phyloP scores from a whole-genome alignment of 2,329 filamentous ascomycete species.

The Tricladium varicosporioides region DNA sequence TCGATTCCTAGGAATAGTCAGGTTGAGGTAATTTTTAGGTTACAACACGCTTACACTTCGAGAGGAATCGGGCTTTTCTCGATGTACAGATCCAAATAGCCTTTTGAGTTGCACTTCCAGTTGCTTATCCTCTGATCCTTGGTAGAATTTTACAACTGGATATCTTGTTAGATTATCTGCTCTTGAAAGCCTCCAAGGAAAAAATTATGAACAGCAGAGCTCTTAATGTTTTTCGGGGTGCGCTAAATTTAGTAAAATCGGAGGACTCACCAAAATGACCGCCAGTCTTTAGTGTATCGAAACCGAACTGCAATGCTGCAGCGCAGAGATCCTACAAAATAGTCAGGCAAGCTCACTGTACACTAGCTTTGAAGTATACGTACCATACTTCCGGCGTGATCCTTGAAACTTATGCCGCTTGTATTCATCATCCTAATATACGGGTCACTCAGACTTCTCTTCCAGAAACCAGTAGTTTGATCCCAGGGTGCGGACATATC shows the following conservation, averaged over 20 bases:
- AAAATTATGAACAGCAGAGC: neutral
- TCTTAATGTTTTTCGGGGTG: neutral
- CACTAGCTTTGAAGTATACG: slow-evolving; percentile 32
- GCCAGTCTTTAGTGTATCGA: slow-evolving; percentile 75
- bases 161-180: neutral
- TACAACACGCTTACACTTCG: slow-evolving; percentile 61
- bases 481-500: slow-evolving; percentile 99
- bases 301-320: slow-evolving; percentile 81
- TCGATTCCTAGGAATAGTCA: slow-evolving; percentile 61
- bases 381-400: slow-evolving; percentile 95
- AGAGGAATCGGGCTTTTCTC: slow-evolving; percentile 91
- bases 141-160: slow-evolving; percentile 92
- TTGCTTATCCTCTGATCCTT: slow-evolving; percentile 79
- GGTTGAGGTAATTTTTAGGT: neutral
- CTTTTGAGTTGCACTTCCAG: slow-evolving; percentile 72
- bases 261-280: slow-evolving; percentile 64
- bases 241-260: no score
- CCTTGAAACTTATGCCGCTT: slow-evolving; percentile 79
- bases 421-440: slow-evolving; percentile 99
- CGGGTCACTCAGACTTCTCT: slow-evolving; percentile 91
- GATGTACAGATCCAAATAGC: slow-evolving; percentile 75
- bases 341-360: no score
- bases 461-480: slow-evolving; percentile 73
- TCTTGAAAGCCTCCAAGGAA: no score
- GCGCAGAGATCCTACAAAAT: slow-evolving; percentile 75